Percentiles rank a stretch among this genome's conserved stretches.
Conservation (phyloP, 2,329 filamentous ascomycete genomes). For the Achaetomium macrosporum region DNA sequence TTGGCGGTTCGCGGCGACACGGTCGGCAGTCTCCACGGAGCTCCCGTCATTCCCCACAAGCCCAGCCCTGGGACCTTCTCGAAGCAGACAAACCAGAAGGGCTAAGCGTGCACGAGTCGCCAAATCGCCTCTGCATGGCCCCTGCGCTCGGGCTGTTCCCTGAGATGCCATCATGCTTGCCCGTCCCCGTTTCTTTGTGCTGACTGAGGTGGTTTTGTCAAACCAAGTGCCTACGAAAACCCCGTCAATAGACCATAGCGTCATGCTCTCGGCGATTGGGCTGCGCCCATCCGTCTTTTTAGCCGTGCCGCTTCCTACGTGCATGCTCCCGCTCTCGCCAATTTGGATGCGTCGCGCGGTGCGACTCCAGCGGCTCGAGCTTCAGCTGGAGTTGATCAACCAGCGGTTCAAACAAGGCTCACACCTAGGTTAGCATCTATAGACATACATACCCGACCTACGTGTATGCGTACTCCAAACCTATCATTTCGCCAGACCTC, state of each 20-base stretch:
- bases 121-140: neutral
- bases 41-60: slow-evolving; percentile 1
- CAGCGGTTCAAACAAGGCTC: slow-evolving; percentile 4
- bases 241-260: no score
- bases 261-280: neutral
- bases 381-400: neutral
- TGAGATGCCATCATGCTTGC: neutral
- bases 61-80: neutral
- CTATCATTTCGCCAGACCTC: no score
- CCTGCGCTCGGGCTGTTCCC: no score
- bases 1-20: no score
- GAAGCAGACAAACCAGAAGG: slow-evolving; percentile 5
- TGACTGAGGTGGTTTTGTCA: no score
- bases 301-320: slow-evolving; percentile 14
- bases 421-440: neutral
- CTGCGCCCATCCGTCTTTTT: slow-evolving; percentile 5
- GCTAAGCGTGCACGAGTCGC: slow-evolving; percentile 1
- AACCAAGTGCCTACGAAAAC: no score
- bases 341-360: slow-evolving; percentile 4
- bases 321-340: slow-evolving; percentile 2
- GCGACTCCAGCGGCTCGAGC: neutral
- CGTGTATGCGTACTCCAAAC: no score
- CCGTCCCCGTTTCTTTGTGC: no score
- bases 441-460: no score
- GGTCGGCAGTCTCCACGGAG: no score